phyloP scores from a whole-genome alignment of 2,329 filamentous ascomycete genomes.

The Grosmannia huntii region DNA sequence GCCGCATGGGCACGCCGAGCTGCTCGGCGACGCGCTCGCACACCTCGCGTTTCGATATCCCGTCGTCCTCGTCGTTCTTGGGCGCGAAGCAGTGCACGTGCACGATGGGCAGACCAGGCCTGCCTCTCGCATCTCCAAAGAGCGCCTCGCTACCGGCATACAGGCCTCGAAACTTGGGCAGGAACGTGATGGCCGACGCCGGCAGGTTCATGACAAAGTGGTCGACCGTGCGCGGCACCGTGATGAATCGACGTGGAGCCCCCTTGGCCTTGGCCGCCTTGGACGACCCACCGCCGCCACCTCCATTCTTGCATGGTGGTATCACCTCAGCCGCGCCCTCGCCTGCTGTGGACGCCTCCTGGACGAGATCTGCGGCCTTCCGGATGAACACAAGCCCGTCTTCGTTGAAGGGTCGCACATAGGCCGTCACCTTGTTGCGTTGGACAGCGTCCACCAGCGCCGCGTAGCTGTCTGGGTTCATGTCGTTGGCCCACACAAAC shows the following conservation, averaged over 20 bases:
- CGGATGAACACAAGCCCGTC: conserved; percentile 76
- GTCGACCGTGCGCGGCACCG: conserved; percentile 62
- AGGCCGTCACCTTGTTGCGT: conserved; percentile 68
- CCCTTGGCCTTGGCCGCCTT: not conserved
- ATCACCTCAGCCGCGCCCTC: conserved; percentile 24
- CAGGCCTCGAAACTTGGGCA: conserved; percentile 61
- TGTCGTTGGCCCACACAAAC: conserved; percentile 93
- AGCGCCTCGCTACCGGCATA: conserved; percentile 59
- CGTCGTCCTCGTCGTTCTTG: conserved; percentile 58
- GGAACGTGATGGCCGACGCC: conserved; percentile 75
- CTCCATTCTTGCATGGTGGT: conserved; percentile 1
- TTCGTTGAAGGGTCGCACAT: conserved; percentile 66
- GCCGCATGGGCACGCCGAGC: conserved; percentile 43
- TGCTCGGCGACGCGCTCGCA: conserved; percentile 52
- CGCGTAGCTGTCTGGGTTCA: conserved; percentile 79
- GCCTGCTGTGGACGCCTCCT: conserved; percentile 34
- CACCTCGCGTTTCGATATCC: conserved; percentile 38
- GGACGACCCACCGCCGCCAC: not conserved
- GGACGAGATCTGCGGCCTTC: conserved; percentile 48
- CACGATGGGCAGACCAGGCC: conserved; percentile 56
- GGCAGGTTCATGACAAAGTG: conserved; percentile 99
- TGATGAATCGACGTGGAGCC: conserved; percentile 16
- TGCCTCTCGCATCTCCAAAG: conserved; percentile 41
- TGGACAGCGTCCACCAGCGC: conserved; percentile 57
- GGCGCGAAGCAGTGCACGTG: conserved; percentile 93